A percentile compares a stretch with the other conserved stretches of the same genome.
phyloP scores from a whole-genome alignment of 805 yeast genomes.

The Sugiyamaella floridensis region DNA sequence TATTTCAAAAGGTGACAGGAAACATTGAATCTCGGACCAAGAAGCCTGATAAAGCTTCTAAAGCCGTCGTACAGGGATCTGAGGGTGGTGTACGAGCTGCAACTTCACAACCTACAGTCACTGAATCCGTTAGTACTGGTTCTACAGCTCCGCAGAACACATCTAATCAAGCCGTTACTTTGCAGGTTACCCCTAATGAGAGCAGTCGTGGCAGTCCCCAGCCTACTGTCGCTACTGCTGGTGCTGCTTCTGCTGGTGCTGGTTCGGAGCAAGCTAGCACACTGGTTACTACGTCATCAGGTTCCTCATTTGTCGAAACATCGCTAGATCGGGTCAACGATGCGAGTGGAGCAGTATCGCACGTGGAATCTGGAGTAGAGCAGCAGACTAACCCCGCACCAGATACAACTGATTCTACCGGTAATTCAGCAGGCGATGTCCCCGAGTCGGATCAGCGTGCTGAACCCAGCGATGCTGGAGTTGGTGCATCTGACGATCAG shows the following conservation, averaged over 20 bases:
- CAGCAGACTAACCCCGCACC: not conserved
- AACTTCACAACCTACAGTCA: not conserved
- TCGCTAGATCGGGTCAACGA: not conserved
- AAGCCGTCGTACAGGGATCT: not conserved
- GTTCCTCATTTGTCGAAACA: not conserved
- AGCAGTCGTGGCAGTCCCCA: not conserved
- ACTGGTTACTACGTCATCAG: not conserved
- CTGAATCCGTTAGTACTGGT: too few species aligned
- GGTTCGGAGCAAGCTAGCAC: not conserved
- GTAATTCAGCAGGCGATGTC: not conserved
- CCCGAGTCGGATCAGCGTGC: not conserved
- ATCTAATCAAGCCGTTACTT: not conserved
- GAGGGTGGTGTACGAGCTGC: too few species aligned
- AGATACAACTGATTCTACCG: not conserved
- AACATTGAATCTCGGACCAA: conserved; percentile 34
- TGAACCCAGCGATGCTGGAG: not conserved
- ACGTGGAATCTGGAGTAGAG: not conserved
- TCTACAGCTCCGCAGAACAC: not conserved
- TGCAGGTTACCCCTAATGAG: not conserved
- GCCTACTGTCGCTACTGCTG: not conserved
- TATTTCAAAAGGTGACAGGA: conserved; percentile 80
- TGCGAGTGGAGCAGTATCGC: not conserved
- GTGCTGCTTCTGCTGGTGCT: not conserved
- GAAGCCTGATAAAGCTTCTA: conserved; percentile 2
- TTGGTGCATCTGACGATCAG: not conserved